Percentiles rank a stretch among this genome's conserved stretches.
phyloP scores from a whole-genome alignment of 805 yeast genomes.

The Torulaspora delbrueckii region DNA sequence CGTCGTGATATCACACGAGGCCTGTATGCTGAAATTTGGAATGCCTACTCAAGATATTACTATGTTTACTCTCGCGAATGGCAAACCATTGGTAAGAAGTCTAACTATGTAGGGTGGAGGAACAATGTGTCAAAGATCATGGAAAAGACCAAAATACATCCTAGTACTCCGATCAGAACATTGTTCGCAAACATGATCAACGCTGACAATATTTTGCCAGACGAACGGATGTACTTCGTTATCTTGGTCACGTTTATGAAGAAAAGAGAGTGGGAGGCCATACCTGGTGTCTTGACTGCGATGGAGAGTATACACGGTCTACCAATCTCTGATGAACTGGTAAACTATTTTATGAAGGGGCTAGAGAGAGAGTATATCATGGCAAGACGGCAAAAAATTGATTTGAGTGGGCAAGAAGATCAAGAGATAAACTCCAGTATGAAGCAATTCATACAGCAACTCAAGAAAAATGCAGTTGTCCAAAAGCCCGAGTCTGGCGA shows the following conservation, averaged over 20 bases:
- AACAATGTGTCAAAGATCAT: slow-evolving; percentile 7
- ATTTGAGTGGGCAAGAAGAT: slow-evolving; percentile 1
- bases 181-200: slow-evolving; percentile 20
- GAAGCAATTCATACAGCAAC: slow-evolving; percentile 4
- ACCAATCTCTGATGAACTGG: slow-evolving; percentile 5
- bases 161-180: slow-evolving; percentile 11
- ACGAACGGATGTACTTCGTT: slow-evolving; percentile 13
- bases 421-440: slow-evolving; percentile 3
- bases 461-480: slow-evolving; percentile 1
- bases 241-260: slow-evolving; percentile 21
- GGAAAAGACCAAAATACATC: slow-evolving; percentile 11
- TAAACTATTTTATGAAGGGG: slow-evolving; percentile 21
- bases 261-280: slow-evolving; percentile 23
- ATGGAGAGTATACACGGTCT: slow-evolving; percentile 19
- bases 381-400: slow-evolving; percentile 2
- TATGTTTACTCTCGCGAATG: slow-evolving; percentile 10
- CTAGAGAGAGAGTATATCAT: slow-evolving; percentile 20
- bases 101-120: slow-evolving; percentile 16
- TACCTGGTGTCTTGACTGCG: slow-evolving; percentile 21
- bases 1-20: slow-evolving; percentile 18
- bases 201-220: slow-evolving; percentile 23
- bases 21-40: slow-evolving; percentile 36
- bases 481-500: not conserved
- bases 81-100: slow-evolving; percentile 13
- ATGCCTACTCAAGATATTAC: slow-evolving; percentile 21